Conservation (phyloP, 2,329 filamentous ascomycete genomes). For the Knufia petricola region DNA sequence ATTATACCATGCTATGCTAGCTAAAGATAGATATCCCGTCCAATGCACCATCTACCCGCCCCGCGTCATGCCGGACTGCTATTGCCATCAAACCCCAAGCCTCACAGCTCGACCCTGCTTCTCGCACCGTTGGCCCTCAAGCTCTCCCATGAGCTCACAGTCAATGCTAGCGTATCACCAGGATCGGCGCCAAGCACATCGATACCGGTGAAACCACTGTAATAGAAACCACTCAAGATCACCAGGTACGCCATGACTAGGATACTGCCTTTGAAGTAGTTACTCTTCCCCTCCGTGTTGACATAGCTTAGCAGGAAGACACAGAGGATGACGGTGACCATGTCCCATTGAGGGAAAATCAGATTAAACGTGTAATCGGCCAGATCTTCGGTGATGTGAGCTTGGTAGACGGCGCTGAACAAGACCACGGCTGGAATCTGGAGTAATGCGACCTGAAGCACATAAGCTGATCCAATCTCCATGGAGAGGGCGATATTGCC, state of each 20-base stretch:
- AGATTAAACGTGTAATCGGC: conserved; percentile 50
- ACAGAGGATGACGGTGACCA: conserved; percentile 91
- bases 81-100: not conserved
- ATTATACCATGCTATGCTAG: too few relatives aligned
- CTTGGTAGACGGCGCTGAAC: conserved; percentile 69
- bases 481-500: conserved; percentile 97
- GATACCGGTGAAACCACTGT: conserved; percentile 54
- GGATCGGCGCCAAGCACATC: conserved; percentile 40
- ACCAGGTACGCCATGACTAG: conserved; percentile 87
- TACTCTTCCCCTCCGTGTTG: conserved; percentile 97
- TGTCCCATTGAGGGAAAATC: conserved; percentile 98
- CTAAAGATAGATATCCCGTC: too few relatives aligned
- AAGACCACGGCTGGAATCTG: conserved; percentile 89
- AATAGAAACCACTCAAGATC: conserved; percentile 83
- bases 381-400: conserved; percentile 44
- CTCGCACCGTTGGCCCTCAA: not conserved
- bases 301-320: conserved; percentile 96
- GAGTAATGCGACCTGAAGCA: conserved; percentile 86
- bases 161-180: conserved; percentile 36
- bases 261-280: conserved; percentile 99
- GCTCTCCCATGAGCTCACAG: conserved; percentile 4
- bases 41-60: not conserved
- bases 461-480: conserved; percentile 97
- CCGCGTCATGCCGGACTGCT: not conserved
- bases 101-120: not conserved